Evolutionary conservation across 169 alveolate genomes (phyloP), one percentile per base, ranked within the genome.

Genomic region (Plasmodium yoelii): DNA sequence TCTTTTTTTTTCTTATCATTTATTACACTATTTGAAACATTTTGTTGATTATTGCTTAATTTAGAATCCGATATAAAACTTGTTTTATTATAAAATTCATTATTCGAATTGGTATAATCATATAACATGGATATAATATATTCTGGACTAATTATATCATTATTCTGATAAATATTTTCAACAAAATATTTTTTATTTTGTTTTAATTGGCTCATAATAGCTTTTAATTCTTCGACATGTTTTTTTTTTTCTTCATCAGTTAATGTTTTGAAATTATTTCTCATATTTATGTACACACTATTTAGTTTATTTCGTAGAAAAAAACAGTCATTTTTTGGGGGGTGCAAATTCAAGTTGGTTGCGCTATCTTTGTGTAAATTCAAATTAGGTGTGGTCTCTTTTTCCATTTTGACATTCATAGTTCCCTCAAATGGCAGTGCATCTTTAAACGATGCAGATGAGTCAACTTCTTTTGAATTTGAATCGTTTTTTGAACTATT

Each of bases 91-190:
- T 42, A n/a, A 18, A n/a, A 13, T 9, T 15, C 4, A 6, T 71
- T 18, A 28, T 18, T 9, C 42, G 44, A 10, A 34, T 61, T 18
- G 15, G 65, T 42, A 51, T 80, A 80, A 60, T 80, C 90, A 46
- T 80, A 13, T 24, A 80, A 55, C 90, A 80, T 80, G 15, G 90
- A 80, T 47, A 80, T 22, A 26, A 80, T 80, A 28, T 80, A 80
- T 44, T 80, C 90, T 5, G 55, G 51, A 44, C 90, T 80, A 8
- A 71, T 15, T 15, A 60, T 42, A 28, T 80, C 60, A 18, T 80
- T 51, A 10, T 55, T 49, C 6, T 67, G 67, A 60, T 67, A 80
- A 9, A 80, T 67, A 53, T 51, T 65, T 9, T 80, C 47, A 1
- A 67, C 82, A 56, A 42, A 80, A 18, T 80, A 80, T 12, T 46